These are phyloP conservation scores for Taphrina communis DNA, from an alignment of 1,139 yeast species.

Conservation along the genomic window DNA sequence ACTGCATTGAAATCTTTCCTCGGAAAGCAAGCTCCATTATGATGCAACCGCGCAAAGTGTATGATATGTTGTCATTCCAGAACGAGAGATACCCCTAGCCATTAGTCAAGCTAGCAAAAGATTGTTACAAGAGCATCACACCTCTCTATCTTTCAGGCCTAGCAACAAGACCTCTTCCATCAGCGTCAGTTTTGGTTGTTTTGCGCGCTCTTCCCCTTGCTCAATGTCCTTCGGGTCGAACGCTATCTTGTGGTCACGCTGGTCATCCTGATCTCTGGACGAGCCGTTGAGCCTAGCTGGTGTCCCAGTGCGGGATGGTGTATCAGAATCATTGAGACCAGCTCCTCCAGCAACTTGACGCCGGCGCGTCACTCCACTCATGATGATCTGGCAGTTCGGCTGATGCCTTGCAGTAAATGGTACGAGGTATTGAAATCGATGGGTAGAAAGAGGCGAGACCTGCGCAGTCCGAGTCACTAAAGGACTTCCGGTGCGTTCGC, in stretches of 20 bases:
- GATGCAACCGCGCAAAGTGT: conserved; percentile 94
- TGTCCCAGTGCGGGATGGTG: conserved; percentile 31
- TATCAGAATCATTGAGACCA: conserved; percentile 7
- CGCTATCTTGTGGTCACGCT: conserved; percentile 65
- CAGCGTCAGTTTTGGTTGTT: conserved; percentile 75
- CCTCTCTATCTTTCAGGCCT: conserved; percentile 90
- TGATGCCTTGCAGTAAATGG: no score
- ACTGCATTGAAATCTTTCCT: conserved; percentile 83
- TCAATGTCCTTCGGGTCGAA: conserved; percentile 77
- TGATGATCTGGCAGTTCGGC: not conserved
- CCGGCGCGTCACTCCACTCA: conserved; percentile 40
- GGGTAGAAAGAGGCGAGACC: not conserved
- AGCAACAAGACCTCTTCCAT: conserved; percentile 95
- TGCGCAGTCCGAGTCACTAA: not conserved
- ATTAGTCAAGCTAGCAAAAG: not conserved
- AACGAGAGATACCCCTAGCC: conserved; percentile 82
- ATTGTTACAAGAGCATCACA: conserved; percentile 4
- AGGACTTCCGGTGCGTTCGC: not conserved
- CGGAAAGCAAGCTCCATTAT: conserved; percentile 89
- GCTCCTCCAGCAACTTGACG: conserved; percentile 36
- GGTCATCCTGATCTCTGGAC: conserved; percentile 15
- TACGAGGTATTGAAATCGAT: no score
- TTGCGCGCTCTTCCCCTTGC: conserved; percentile 58
- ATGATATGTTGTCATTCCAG: conserved; percentile 97
- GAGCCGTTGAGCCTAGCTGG: conserved; percentile 25